A percentile compares a stretch with the other conserved stretches of the same genome.
Evolutionary conservation across 2,329 filamentous ascomycete species (phyloP).

Genomic region (Metarhizium humberi): DNA sequence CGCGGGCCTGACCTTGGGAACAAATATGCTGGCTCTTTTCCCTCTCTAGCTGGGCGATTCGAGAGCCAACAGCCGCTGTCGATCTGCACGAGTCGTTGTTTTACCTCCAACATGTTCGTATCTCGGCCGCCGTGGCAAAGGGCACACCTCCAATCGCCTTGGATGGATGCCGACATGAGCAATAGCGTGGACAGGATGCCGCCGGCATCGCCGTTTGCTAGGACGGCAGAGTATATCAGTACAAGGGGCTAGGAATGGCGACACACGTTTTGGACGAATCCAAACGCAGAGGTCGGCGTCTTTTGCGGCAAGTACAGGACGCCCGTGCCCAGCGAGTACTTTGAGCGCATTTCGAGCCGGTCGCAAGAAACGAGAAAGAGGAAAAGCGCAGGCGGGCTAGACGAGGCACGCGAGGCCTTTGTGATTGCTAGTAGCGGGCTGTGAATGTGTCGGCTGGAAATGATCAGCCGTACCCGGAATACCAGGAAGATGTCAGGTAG

Average conservation of each 20-base stretch:
- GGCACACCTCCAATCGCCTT: constrained; percentile 2
- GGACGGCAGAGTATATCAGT: constrained; percentile 77
- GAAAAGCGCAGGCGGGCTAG: no score
- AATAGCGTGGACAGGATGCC: constrained; percentile 63
- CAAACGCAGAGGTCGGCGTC: constrained; percentile 62
- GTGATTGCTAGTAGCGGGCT: no score
- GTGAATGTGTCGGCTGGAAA: not conserved
- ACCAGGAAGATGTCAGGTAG: not conserved
- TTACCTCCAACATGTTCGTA: constrained; percentile 47
- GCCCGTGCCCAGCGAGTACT: constrained; percentile 56
- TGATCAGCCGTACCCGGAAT: not conserved
- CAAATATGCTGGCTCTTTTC: no score
- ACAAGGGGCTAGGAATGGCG: constrained; percentile 52
- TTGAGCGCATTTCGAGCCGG: constrained; percentile 45
- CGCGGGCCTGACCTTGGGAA: no score
- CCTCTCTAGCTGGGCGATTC: constrained; percentile 20
- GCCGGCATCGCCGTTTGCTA: constrained; percentile 71
- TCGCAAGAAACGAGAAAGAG: no score
- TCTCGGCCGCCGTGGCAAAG: constrained; percentile 10
- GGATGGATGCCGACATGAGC: constrained; percentile 24
- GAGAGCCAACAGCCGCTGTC: constrained; percentile 39
- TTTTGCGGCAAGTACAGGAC: constrained; percentile 54
- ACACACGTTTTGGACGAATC: constrained; percentile 67
- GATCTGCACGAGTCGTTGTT: constrained; percentile 48
- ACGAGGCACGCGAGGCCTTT: no score